These are phyloP conservation scores for Penicillium sp. DNA, from an alignment of 2,329 filamentous ascomycete genomes.

Conservation along the genomic window DNA sequence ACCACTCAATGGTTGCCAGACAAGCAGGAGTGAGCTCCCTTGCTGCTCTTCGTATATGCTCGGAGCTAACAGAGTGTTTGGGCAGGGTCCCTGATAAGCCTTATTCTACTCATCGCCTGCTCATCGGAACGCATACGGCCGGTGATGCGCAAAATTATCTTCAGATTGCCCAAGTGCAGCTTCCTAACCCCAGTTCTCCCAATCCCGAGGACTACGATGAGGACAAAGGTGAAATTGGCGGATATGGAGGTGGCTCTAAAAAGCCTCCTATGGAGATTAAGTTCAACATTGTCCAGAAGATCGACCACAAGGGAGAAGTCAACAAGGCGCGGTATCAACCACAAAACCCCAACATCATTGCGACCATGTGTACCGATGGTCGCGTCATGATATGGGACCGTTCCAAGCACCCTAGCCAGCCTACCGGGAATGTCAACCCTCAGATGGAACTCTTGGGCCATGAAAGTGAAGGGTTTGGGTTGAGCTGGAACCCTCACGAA, in stretches of 20 bases:
- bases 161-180: slow-evolving; percentile 88
- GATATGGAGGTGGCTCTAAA: slow-evolving; percentile 67
- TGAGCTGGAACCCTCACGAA: slow-evolving; percentile 84
- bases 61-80: slow-evolving; percentile 2
- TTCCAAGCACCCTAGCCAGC: slow-evolving; percentile 80
- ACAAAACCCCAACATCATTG: slow-evolving; percentile 94
- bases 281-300: slow-evolving; percentile 90
- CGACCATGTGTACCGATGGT: slow-evolving; percentile 82
- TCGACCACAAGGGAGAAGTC: slow-evolving; percentile 92
- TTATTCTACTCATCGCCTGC: slow-evolving; percentile 77
- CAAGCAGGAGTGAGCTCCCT: slow-evolving; percentile 60
- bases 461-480: slow-evolving; percentile 79
- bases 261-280: slow-evolving; percentile 67
- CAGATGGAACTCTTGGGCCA: slow-evolving; percentile 84
- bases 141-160: slow-evolving; percentile 81
- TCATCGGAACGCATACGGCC: slow-evolving; percentile 92
- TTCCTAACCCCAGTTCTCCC: slow-evolving; percentile 68
- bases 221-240: slow-evolving; percentile 85
- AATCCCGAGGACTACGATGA: slow-evolving; percentile 86
- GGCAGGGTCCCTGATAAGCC: slow-evolving; percentile 70
- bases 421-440: slow-evolving; percentile 67
- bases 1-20: slow-evolving; percentile 98
- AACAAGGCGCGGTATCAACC: slow-evolving; percentile 98
- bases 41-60: not conserved
- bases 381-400: slow-evolving; percentile 90